A percentile compares a stretch with the other conserved stretches of the same genome.
These are phyloP conservation scores for Coprinellus micaceus DNA, from an alignment of 768 basidiomycete species.

Conservation along the genomic window DNA sequence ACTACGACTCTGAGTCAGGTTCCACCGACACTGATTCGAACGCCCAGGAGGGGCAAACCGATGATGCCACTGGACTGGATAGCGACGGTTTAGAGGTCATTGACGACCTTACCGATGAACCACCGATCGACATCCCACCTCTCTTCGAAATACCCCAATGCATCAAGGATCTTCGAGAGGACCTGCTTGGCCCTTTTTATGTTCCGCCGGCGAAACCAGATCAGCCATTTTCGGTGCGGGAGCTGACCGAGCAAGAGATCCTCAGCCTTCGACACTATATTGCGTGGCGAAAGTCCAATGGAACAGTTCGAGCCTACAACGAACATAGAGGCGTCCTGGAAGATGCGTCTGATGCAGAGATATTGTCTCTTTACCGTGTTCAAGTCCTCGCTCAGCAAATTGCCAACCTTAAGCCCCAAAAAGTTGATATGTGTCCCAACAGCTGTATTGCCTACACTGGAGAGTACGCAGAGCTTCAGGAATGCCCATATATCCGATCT, in stretches of 20 bases:
- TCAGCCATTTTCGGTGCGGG: background rate
- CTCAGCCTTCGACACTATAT: constrained; percentile 16
- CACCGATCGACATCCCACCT: background rate
- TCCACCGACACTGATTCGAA: too few relatives aligned
- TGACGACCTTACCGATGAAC: too few relatives aligned
- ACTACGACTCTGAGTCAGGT: too few relatives aligned
- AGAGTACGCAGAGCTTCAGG: constrained; percentile 8
- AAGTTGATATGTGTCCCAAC: constrained; percentile 20
- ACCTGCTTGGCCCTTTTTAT: background rate
- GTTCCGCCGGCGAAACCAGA: background rate
- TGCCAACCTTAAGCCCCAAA: constrained; percentile 10
- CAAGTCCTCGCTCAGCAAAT: constrained; percentile 11
- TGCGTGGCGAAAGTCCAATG: constrained; percentile 16
- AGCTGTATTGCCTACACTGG: constrained; percentile 23
- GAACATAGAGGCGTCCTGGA: constrained; percentile 14
- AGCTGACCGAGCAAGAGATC: constrained; percentile 8
- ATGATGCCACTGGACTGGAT: too few relatives aligned
- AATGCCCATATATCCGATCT: constrained; percentile 10
- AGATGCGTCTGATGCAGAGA: constrained; percentile 14
- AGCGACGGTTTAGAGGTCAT: too few relatives aligned
- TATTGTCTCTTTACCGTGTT: constrained; percentile 16
- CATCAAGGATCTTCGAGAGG: background rate
- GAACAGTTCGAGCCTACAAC: constrained; percentile 20
- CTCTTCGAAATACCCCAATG: background rate
- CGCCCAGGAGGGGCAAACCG: too few relatives aligned